Percentiles rank a stretch among this genome's conserved stretches.
These are phyloP conservation scores for Paramecium sonneborni DNA, from an alignment of 73 alveolate genomes.

Conservation along the genomic window DNA sequence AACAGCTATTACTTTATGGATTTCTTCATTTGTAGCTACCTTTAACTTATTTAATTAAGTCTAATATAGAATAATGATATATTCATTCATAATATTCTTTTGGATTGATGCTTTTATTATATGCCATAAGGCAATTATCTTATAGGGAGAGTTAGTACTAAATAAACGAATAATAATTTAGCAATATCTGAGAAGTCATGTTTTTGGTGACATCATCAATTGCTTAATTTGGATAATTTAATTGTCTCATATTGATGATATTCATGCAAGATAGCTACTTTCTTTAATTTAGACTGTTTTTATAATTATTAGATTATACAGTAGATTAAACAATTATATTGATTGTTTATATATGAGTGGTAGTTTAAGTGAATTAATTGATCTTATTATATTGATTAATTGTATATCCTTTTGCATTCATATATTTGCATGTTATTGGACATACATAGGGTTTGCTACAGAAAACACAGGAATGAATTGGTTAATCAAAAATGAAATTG, in stretches of 20 bases:
- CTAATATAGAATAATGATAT: background rate
- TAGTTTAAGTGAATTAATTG: background rate
- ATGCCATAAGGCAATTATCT: background rate
- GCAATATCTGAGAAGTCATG: background rate
- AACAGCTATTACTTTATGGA: background rate
- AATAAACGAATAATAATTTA: background rate
- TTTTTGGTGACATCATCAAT: background rate
- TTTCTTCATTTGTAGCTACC: background rate
- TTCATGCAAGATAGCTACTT: background rate
- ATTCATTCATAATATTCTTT: background rate
- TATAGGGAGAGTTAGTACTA: background rate
- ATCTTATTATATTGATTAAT: background rate
- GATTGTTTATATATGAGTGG: slow-evolving; percentile 22
- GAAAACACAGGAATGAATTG: background rate
- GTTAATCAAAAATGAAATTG: background rate
- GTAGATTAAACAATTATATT: background rate
- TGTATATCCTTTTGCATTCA: background rate
- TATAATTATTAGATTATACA: background rate
- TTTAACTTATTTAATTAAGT: background rate
- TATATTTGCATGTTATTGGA: slow-evolving; percentile 4
- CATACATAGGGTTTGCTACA: background rate
- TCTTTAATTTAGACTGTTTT: background rate
- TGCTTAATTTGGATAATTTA: background rate
- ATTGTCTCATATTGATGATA: background rate
- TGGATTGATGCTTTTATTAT: background rate